phyloP scores from a whole-genome alignment of 73 alveolate species.

The Paramecium tetraurelia region DNA sequence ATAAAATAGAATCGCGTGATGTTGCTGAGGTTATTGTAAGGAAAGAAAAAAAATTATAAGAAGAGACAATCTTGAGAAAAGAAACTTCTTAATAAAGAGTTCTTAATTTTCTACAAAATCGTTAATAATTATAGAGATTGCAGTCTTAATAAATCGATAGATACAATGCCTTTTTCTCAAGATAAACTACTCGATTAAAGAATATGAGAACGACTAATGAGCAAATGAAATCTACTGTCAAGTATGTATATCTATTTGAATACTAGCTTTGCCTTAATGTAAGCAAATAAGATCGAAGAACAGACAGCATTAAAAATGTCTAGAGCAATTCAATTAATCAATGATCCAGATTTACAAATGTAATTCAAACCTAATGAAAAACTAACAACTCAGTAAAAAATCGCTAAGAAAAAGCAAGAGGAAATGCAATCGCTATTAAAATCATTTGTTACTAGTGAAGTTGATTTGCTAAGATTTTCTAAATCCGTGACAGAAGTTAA shows the following conservation, averaged over 20 bases:
- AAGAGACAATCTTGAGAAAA: not conserved
- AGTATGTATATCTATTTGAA: not conserved
- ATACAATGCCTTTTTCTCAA: conserved; percentile 2
- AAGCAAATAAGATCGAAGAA: not conserved
- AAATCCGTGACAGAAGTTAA: conserved; percentile 35
- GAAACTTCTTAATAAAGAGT: not conserved
- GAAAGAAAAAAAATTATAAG: not conserved
- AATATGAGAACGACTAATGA: not conserved
- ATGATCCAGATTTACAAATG: conserved; percentile 31
- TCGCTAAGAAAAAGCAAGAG: conserved; percentile 15
- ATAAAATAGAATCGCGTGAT: not conserved
- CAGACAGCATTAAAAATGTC: not conserved
- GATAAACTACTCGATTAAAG: not conserved
- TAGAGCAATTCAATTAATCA: conserved; percentile 13
- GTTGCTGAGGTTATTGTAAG: not conserved
- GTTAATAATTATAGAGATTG: not conserved
- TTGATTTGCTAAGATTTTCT: not conserved
- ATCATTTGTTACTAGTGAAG: conserved; percentile 23
- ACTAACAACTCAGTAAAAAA: not conserved
- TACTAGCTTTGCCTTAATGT: not conserved
- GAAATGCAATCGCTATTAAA: conserved; percentile 29
- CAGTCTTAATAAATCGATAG: not conserved
- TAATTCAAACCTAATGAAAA: conserved; percentile 1
- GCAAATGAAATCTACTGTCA: not conserved
- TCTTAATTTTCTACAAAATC: not conserved